Evolutionary conservation across 805 yeast genomes (phyloP), one percentile per base, ranked within the genome.

Genomic region (Lipomyces sp.): DNA sequence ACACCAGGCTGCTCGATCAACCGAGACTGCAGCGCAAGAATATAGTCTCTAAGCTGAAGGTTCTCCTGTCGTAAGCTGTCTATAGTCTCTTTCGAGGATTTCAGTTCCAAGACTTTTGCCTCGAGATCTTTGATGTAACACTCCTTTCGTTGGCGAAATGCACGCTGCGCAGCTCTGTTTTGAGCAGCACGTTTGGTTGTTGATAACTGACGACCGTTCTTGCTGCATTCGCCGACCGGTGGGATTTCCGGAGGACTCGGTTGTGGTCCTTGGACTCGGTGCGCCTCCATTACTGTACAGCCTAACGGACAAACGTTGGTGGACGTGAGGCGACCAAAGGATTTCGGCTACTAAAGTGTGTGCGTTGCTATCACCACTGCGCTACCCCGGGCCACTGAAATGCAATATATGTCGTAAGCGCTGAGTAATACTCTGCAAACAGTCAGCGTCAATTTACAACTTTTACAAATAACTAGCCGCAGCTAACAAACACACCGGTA

Each of bases 131-230:
- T 89, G 71, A 93, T 86, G 74, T 91, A 88, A 65, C 85, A 84
- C 73, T 92, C 97, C 75, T 90, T 88, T 67, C 97, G 84, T 75
- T 87, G 87, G 75, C 98, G 84, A 79, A 92, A 93, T 7, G 97
- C 97, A 72, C 90, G 86, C 79, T 93, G 98, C 3, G 98, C 97
- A 67, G 86, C 87, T 74, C 98, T 82, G 80, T 93, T 93, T 78
- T 93, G 98, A 7, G 89, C 92, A 1, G 97, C 97, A 69, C 98
- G 86, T 77, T 90, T 91, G 53, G 95, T 86, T 64, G 82, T 84
- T 30, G 87, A 83, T 54, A 88, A 79, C 18, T 84, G 82, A 64
- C 85, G 77, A 53, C 82, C 71, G 60, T 53, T 63, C 33, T 62
- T 45, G 13, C 77, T 60, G 72, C 62, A 37, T 62, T 60, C 64